Percentiles rank a stretch among this genome's conserved stretches.
These are phyloP conservation scores for Gossypium laxum DNA, from an alignment of 441 rosid species.

Conservation along the genomic window DNA sequence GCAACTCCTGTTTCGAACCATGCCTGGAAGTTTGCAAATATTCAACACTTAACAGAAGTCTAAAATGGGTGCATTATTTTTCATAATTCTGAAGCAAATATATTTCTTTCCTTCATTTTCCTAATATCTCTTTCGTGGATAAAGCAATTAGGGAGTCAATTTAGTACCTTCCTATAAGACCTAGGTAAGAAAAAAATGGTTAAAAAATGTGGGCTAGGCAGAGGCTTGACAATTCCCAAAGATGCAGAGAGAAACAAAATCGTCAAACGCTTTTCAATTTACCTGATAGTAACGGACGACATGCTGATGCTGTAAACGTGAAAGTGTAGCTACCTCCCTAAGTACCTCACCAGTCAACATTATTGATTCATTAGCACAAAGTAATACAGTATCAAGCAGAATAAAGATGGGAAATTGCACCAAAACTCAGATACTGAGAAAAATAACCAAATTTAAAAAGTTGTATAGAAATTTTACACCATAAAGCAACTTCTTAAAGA, in stretches of 20 bases:
- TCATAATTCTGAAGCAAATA: neutral
- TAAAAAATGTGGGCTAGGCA: neutral
- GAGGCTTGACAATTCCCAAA: slow-evolving; percentile 2
- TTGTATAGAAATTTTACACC: slow-evolving; percentile 12
- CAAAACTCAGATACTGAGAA: neutral
- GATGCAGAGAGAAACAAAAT: neutral
- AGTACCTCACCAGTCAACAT: slow-evolving; percentile 28
- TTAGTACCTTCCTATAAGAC: neutral
- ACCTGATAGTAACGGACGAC: slow-evolving; percentile 99
- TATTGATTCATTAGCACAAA: slow-evolving; percentile 20
- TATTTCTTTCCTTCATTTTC: neutral
- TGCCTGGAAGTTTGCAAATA: slow-evolving; percentile 56
- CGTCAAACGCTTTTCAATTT: slow-evolving; percentile 9
- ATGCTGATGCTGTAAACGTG: slow-evolving; percentile 96
- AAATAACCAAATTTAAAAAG: slow-evolving; percentile 1
- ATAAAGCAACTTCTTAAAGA: slow-evolving; percentile 9
- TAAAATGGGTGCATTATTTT: neutral
- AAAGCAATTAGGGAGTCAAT: neutral
- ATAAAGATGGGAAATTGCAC: slow-evolving; percentile 9
- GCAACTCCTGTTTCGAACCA: slow-evolving; percentile 89
- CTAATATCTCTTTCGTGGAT: neutral
- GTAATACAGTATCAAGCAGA: slow-evolving; percentile 11
- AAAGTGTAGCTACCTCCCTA: slow-evolving; percentile 97
- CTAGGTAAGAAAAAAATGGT: neutral
- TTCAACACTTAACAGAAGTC: slow-evolving; percentile 22